Percentiles rank a stretch among this genome's conserved stretches.
Conservation (phyloP, 2,329 filamentous ascomycete species). For the Cordyceps pruinosa region DNA sequence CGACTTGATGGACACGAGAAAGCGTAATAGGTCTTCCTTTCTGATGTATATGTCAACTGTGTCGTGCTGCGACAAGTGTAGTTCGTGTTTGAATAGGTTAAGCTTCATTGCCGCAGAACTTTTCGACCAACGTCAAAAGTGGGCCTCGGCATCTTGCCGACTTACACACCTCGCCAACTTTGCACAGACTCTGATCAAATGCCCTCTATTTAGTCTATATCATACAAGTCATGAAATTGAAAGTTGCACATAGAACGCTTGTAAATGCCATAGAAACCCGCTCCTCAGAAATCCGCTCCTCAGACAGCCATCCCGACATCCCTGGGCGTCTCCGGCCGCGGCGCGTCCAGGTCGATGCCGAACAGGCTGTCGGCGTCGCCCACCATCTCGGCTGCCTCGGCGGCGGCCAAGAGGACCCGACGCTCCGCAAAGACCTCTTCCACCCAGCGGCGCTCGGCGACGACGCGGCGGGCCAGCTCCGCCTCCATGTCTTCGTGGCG, state of each 20-base stretch:
- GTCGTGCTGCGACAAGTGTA: not conserved
- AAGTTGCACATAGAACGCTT: not conserved
- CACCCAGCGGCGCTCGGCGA: conserved; percentile 43
- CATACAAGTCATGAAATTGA: not conserved
- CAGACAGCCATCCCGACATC: not conserved
- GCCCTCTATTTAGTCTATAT: not conserved
- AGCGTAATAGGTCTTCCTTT: no score
- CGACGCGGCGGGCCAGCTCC: conserved; percentile 27
- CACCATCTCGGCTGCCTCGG: conserved; percentile 38
- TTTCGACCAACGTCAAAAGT: conserved; percentile 3
- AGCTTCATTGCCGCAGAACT: not conserved
- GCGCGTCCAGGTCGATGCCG: conserved; percentile 8
- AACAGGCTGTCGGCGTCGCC: conserved; percentile 30
- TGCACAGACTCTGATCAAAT: not conserved
- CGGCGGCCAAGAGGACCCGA: conserved; percentile 32
- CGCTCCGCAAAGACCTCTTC: conserved; percentile 39
- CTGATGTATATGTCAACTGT: not conserved
- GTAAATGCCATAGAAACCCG: not conserved
- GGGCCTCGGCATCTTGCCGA: not conserved
- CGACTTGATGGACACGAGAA: not conserved
- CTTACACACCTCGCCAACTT: not conserved
- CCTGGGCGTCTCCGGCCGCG: conserved; percentile 15
- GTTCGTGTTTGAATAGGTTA: not conserved
- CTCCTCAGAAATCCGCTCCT: not conserved
- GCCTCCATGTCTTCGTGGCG: conserved; percentile 23